Evolutionary conservation across 1,284 basidiomycete genomes (phyloP).

Genomic region (Leccinum ponderosum): DNA sequence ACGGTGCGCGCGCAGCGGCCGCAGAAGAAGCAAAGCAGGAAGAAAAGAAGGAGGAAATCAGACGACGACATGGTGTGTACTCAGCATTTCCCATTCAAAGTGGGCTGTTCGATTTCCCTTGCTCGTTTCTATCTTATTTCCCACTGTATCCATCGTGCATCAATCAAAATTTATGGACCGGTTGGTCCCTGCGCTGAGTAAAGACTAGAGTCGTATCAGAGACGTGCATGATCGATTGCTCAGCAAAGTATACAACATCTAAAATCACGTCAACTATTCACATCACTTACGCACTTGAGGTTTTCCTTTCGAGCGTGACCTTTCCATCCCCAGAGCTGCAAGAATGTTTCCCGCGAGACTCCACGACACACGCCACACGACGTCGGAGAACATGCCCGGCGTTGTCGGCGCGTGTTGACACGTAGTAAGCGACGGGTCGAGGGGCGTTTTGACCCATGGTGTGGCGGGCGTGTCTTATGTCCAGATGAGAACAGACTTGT

Average conservation of each 20-base stretch:
- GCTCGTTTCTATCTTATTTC: not conserved
- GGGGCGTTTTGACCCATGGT: conserved; percentile 83
- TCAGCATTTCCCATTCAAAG: not conserved
- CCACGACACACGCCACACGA: conserved; percentile 98
- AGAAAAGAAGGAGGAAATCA: conserved; percentile 77
- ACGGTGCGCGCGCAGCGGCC: too few species aligned
- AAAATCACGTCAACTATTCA: conserved; percentile 64
- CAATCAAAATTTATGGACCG: not conserved
- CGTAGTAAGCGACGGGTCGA: conserved; percentile 71
- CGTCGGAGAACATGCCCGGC: conserved; percentile 86
- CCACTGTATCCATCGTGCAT: not conserved
- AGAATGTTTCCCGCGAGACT: conserved; percentile 95
- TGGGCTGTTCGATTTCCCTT: not conserved
- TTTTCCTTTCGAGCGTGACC: conserved; percentile 98
- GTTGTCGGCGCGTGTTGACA: conserved; percentile 27
- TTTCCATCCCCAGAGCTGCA: conserved; percentile 98
- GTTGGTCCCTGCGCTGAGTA: not conserved
- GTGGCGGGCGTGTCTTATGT: conserved; percentile 80
- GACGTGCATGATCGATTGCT: too few species aligned
- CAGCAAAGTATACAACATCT: not conserved
- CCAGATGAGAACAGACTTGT: conserved; percentile 94
- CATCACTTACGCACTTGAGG: conserved; percentile 92
- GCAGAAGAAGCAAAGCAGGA: too few species aligned
- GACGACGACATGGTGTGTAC: conserved; percentile 56
- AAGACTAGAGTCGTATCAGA: not conserved